phyloP scores from a whole-genome alignment of 352 stramenopile species.

The Blastocystis sp. region DNA sequence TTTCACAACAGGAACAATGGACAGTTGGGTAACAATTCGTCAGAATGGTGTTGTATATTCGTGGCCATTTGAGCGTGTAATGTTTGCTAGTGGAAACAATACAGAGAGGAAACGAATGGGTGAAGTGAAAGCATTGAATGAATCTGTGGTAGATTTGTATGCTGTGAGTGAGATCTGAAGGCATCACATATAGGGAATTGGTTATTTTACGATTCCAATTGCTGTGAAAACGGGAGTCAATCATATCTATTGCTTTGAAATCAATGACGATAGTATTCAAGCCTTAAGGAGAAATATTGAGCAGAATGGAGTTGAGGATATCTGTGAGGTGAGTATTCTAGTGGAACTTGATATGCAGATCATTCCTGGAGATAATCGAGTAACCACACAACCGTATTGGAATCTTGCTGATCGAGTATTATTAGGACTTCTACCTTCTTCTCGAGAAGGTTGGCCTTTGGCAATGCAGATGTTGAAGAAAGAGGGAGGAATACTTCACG shows the following conservation, averaged over 20 bases:
- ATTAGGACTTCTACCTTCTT: background rate
- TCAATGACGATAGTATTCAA: background rate
- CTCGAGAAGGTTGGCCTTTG: background rate
- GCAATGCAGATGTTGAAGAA: background rate
- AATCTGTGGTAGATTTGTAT: background rate
- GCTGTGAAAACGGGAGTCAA: background rate
- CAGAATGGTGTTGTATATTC: slow-evolving; percentile 22
- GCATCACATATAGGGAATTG: background rate
- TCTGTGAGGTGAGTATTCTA: background rate
- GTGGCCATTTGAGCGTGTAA: background rate
- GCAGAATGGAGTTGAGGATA: background rate
- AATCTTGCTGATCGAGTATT: background rate
- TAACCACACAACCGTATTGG: background rate
- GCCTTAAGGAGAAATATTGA: background rate
- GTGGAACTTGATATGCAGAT: background rate
- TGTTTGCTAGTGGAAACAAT: slow-evolving; percentile 33
- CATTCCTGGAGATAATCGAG: background rate
- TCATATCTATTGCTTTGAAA: background rate
- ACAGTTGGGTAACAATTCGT: slow-evolving; percentile 9
- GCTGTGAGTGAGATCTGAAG: background rate
- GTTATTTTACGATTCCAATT: slow-evolving; percentile 16
- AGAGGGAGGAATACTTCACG: background rate
- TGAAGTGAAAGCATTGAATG: background rate
- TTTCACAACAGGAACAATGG: background rate
- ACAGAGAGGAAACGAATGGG: slow-evolving; percentile 17